Evolutionary conservation across 139 green algal genomes (phyloP), one percentile per base, ranked within the genome.

Genomic region (Gonium pectorale): DNA sequence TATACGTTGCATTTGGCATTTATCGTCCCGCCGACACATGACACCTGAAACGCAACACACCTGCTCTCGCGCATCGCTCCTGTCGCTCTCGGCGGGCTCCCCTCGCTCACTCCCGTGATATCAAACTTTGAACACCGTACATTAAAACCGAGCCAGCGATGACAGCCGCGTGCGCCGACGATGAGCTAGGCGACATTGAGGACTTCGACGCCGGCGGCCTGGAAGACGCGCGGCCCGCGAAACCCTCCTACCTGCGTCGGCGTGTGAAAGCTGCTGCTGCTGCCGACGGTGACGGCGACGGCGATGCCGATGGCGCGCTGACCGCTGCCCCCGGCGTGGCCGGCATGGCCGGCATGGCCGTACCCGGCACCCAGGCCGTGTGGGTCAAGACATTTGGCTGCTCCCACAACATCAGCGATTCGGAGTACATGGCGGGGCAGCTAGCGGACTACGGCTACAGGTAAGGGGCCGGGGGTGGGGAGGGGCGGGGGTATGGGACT

Each of bases 301-400:
- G 19, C 56, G 22, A 64, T 9, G 22, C 56, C 9, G 22, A 64
- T 64, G 56, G 56, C 56, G 56, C 22, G 22, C 17, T 9, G 56
- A 6, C n/a, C n/a, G n/a, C 56, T 9, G 22, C 19, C 24, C 56
- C 22, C 6, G 56, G n/a, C 22, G 19, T 22, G 9, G 27, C 19
- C 56, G 56, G 56, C 56, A 64, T 29, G 19, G n/a, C 6, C 56
- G 56, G 22, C 56, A n/a, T 68, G 37, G 7, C 33, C 38, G 83
- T 95, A 27, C 94, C 94, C 5, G 94, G 93, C 31, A 93, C 78
- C 1, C 81, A 93, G 71, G 62, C 74, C 5, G 74, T 98, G 7
- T 98, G 93, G 92, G 80, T 98, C 0, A 95, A 95, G 70, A 97
- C 95, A 0, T 97, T 97, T 74, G 95, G 94, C 26, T 96, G 94